Evolutionary conservation across 2,329 filamentous ascomycete genomes (phyloP), one percentile per base, ranked within the genome.

Genomic region (Calonectria naviculata): DNA sequence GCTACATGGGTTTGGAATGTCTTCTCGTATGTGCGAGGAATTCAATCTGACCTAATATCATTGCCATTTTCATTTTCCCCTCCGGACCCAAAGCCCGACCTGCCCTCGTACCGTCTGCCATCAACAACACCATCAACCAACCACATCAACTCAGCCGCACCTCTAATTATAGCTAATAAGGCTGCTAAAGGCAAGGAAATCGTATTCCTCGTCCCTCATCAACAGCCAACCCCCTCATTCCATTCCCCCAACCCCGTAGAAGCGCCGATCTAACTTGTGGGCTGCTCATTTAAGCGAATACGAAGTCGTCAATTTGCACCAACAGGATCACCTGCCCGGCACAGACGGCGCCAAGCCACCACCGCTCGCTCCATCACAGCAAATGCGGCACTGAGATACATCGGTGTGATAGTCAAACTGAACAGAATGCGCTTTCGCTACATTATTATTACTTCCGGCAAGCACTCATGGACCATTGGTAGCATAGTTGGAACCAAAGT

Each of bases 391-490:
- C 47, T 19, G 46, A 31, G 41, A 41, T 19, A 38, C 34, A 58
- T 13, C 19, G 21, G 24, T n/a, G 52, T 2, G 19, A 54, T 21
- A 65, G 46, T 19, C 34, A 28, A 12, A n/a, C 8, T 36, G 6
- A 47, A 41, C 47, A 13, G 17, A 4, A 12, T 71, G 60, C 65
- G 58, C 60, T 52, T 60, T 21, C 12, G 34, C 36, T 58, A n/a
- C 52, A 58, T 64, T 72, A 72, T 64, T 41, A 70, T 72, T 70
- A 63, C 66, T 70, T 61, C 67, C 66, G 62, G 56, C 67, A 67
- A 67, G 67, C 66, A 54, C 29, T 67, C 62, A 29, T 60, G 42
- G 34, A 54, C 56, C 47, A 63, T 29, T 44, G 7, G 61, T 34
- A 26, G 28, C 26, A 67, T 49, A 64, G 63, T 63, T 54, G 67